Evolutionary conservation across 1,139 yeast genomes (phyloP), one percentile per base, ranked within the genome.

Genomic region (Debaryomycetaceae sp.): DNA sequence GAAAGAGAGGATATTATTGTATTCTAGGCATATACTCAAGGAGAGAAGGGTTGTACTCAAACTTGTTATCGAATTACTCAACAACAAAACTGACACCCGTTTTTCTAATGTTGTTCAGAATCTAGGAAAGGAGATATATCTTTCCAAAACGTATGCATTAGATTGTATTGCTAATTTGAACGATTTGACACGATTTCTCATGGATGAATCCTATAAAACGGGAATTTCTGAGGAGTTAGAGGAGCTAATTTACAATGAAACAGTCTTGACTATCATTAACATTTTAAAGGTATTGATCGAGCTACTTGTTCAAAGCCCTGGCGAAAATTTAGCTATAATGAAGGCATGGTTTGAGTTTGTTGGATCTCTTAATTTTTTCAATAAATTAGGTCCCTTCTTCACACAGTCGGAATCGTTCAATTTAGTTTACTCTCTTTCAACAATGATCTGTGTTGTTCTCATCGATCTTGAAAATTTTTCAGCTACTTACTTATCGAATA

Each of bases 271-370:
- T 36, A 47, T 75, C 17, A 57, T 65, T 36, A 74, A 72, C 38
- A 50, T 70, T 28, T 53, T 75, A 38, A 78, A 77, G 44, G 63
- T 79, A 1, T 53, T 80, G 30, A 60, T 70, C 15, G 75, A 73
- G 52, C 44, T 73, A 45, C 44, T 67, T 44, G 41, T 68, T 50
- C 60, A 60, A 35, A 56, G 66, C 50, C 56, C 71, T 42, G 52
- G 63, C 39, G 50, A 69, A 48, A 41, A 64, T 39, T 45, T 56
- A 44, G 30, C 55, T 43, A 45, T 53, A 1, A 72, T 79, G 1
- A 41, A 56, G 2, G 53, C 63, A 8, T 87, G 95, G 95, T 81
- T 83, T 47, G 52, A 65, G 5, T 59, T 79, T 17, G 69, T 80
- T 72, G 59, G 65, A 13, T 53, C 61, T 5, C 67, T 73, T 2